Conservation (phyloP, 2,329 filamentous ascomycete species). For the Sarocladiaceae sp. region DNA sequence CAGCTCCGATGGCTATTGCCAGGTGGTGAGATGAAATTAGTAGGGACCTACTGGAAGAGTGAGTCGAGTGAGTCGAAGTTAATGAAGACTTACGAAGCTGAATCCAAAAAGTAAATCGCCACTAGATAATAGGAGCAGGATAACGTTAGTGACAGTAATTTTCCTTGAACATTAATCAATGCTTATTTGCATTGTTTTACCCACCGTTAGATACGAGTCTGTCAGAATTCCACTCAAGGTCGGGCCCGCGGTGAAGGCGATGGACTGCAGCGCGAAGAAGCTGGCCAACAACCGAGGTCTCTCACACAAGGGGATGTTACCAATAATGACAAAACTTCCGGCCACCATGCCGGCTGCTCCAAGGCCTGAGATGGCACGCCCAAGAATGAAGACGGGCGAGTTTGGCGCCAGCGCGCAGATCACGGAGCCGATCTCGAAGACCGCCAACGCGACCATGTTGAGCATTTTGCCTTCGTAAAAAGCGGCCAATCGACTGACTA, state of each 20-base stretch:
- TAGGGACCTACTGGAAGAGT: neutral
- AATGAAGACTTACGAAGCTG: neutral
- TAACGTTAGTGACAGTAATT: neutral
- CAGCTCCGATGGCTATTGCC: neutral
- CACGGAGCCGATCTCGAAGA: constrained; percentile 27
- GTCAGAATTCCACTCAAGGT: constrained; percentile 1
- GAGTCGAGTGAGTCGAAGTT: neutral
- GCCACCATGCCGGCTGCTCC: constrained; percentile 14
- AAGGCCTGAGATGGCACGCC: constrained; percentile 29
- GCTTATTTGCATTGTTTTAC: neutral
- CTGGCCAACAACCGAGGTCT: neutral
- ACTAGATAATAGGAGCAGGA: neutral
- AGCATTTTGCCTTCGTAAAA: constrained; percentile 23
- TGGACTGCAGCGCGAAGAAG: neutral
- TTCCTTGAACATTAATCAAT: neutral
- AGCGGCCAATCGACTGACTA: constrained; percentile 25
- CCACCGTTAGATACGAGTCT: neutral
- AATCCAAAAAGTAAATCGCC: constrained; percentile 2
- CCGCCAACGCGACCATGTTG: constrained; percentile 20
- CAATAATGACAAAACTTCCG: neutral
- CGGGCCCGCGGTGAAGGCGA: neutral
- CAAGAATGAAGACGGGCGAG: constrained; percentile 28
- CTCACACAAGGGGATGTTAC: neutral
- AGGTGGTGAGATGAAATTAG: neutral
- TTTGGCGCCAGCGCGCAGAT: constrained; percentile 28